Base-by-base conservation (phyloP, 306 rosid genomes). In the Citrullus mucosospermus region DNA sequence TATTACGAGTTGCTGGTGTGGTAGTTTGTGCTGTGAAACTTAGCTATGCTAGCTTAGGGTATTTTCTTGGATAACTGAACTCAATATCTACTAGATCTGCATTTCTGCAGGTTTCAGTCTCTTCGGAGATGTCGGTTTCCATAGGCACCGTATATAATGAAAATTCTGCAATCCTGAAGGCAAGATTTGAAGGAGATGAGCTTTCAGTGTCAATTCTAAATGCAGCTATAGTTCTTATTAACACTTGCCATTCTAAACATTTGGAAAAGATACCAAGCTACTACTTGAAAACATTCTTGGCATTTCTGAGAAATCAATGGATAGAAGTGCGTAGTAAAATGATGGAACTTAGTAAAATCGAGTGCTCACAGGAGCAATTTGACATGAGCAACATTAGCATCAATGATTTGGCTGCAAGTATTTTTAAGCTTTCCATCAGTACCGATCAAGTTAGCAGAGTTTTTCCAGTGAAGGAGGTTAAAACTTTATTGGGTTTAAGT, bases 381-480 rank as follows among this genome's bases (percentile, higher is more conserved):
- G 79, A 81, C 81, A 66, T 75, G 62, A 87, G 95, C 80, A 82
- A 81, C 78, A 76, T 90, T 84, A 85, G 82, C 67, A 80, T 83
- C 60, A 75, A 85, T 80, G 84, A 86, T 81, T 82, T 93, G 77
- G 91, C 95, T 15, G 93, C 85, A 76, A 80, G 88, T 78, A 84
- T 91, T 67, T 93, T 93, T 83, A 85, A 91, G 92, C 92, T 93
- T 76, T 91, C 96, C 58, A 70, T 86, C 72, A 50, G 77, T 74
- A 74, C 74, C 17, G 68, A 77, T 80, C 88, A 41, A 66, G 76
- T 46, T 75, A 75, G 60, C 58, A 60, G 36, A 36, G 34, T 82
- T 17, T 32, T 91, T 79, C 85, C 89, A n/a, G 73, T 84, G 79
- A 83, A 80, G 82, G 83, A 72, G 65, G 80, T 90, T 46, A 80